A percentile compares a stretch with the other conserved stretches of the same genome.
Evolutionary conservation across 345 rosid species (phyloP).

Genomic region (Eucalyptus tenuipes): DNA sequence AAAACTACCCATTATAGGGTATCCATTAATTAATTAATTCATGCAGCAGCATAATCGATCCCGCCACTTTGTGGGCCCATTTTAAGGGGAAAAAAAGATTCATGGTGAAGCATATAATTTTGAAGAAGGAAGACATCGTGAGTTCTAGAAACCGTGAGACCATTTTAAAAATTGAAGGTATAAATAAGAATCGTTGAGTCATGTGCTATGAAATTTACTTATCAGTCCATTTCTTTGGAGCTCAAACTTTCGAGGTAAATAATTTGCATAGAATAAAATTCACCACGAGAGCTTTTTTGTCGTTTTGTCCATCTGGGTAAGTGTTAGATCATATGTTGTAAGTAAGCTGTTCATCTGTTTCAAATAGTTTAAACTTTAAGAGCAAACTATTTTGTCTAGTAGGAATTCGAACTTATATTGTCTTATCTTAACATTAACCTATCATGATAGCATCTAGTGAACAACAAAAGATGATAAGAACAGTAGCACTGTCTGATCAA

Average conservation of each 20-base stretch:
- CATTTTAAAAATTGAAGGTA: neutral
- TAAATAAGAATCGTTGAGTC: neutral
- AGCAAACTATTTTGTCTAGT: rapidly evolving
- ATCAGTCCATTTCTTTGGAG: neutral
- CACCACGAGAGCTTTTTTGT: neutral
- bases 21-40: neutral
- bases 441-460: neutral
- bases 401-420: neutral
- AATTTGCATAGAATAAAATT: neutral
- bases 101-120: neutral
- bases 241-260: neutral
- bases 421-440: neutral
- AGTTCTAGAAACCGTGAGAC: neutral
- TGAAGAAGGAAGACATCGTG: neutral
- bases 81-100: neutral
- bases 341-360: neutral
- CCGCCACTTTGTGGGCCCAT: neutral
- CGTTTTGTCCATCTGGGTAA: neutral
- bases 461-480: neutral
- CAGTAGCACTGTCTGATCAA: neutral
- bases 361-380: neutral
- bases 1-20: neutral
- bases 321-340: neutral
- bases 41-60: neutral
- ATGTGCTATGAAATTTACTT: too few species aligned